phyloP scores from a whole-genome alignment of 2,329 filamentous ascomycete species.

The Thelonectria rubi region DNA sequence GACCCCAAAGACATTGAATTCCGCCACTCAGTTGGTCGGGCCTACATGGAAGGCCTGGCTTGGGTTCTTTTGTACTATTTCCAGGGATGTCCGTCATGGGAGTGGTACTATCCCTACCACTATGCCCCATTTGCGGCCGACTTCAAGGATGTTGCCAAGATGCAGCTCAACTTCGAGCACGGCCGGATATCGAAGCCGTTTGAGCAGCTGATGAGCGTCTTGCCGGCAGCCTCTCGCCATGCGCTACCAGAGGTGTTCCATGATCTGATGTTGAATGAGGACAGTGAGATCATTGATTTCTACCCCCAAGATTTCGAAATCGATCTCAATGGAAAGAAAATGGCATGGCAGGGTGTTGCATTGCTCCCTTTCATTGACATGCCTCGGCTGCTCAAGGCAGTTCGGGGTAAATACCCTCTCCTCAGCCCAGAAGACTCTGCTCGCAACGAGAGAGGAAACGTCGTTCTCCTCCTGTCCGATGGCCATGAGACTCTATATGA shows the following conservation, averaged over 20 bases:
- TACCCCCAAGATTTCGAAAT: constrained; percentile 94
- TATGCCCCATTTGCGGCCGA: constrained; percentile 98
- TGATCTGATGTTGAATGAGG: constrained; percentile 84
- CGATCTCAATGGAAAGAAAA: constrained; percentile 97
- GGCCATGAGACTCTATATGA: constrained; percentile 82
- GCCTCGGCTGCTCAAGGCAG: constrained; percentile 81
- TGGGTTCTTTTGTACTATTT: constrained; percentile 99
- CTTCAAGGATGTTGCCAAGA: constrained; percentile 82
- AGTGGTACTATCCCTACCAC: constrained; percentile 99
- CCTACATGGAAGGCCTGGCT: constrained; percentile 93
- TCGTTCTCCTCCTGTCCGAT: constrained; percentile 86
- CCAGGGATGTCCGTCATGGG: constrained; percentile 98
- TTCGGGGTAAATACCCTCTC: constrained; percentile 82
- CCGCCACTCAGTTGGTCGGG: constrained; percentile 84
- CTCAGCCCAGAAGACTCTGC: constrained; percentile 79
- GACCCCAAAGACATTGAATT: constrained; percentile 84
- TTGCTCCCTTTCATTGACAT: constrained; percentile 97
- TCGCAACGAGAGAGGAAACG: constrained; percentile 82
- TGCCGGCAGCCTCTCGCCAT: constrained; percentile 92
- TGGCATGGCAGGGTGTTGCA: constrained; percentile 96
- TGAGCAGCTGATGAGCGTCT: constrained; percentile 97
- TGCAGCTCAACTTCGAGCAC: constrained; percentile 84
- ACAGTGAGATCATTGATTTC: constrained; percentile 96
- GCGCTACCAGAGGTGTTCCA: constrained; percentile 90
- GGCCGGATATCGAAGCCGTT: constrained; percentile 89